Conservation (phyloP, 148 eudicot species). For the Spergularia marina region DNA sequence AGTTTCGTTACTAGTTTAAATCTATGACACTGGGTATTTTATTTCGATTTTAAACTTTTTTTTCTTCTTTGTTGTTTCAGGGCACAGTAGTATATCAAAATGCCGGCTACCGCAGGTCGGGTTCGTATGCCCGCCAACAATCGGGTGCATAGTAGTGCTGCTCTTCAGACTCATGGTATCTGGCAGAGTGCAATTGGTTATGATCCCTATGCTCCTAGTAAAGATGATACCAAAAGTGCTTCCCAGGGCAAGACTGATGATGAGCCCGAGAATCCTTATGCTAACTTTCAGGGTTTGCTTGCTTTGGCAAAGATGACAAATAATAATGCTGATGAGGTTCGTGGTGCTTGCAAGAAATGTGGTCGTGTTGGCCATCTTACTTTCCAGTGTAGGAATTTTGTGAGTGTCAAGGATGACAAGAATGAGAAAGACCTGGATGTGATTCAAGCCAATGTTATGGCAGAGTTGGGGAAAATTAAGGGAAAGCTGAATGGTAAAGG, state of each 20-base stretch:
- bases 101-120: constrained; percentile 99
- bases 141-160: constrained; percentile 95
- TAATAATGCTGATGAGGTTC: constrained; percentile 71
- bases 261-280: constrained; percentile 75
- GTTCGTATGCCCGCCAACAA: constrained; percentile 99
- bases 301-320: constrained; percentile 75
- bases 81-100: constrained; percentile 36
- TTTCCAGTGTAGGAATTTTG: constrained; percentile 82
- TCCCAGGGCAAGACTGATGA: constrained; percentile 49
- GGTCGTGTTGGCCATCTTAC: constrained; percentile 96
- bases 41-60: not conserved
- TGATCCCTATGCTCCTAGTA: constrained; percentile 92
- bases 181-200: constrained; percentile 96
- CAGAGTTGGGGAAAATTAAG: constrained; percentile 73
- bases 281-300: constrained; percentile 80
- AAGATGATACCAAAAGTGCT: constrained; percentile 59
- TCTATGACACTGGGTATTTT: not conserved
- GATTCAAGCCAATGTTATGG: constrained; percentile 59
- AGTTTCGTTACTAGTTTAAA: too few species aligned
- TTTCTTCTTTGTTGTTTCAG: constrained; percentile 15
- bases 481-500: constrained; percentile 39
- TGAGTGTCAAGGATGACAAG: constrained; percentile 72
- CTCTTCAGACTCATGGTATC: constrained; percentile 94
- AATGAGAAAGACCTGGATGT: constrained; percentile 54
- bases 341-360: constrained; percentile 95